Conservation (phyloP, 2,329 filamentous ascomycete genomes). For the Pseudogymnoascus sp. region DNA sequence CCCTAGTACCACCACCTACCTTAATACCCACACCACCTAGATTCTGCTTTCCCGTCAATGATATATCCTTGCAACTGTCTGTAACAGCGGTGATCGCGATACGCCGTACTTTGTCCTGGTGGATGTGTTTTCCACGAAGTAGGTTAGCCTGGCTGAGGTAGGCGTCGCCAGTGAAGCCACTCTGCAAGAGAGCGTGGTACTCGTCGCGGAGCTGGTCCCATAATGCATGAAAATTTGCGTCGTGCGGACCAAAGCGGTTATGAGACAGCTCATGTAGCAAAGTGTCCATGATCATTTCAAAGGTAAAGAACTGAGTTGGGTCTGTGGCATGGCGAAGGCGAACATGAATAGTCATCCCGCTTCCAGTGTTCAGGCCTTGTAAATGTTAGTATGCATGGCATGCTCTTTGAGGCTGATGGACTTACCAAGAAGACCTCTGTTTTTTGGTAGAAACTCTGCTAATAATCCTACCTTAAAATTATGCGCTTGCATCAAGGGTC, state of each 20-base stretch:
- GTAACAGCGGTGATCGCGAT: constrained; percentile 68
- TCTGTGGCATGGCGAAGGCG: constrained; percentile 72
- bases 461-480: constrained; percentile 72
- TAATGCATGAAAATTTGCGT: constrained; percentile 71
- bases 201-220: constrained; percentile 89
- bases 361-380: constrained; percentile 66
- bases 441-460: constrained; percentile 74
- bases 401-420: not conserved
- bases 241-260: constrained; percentile 75
- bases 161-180: constrained; percentile 85
- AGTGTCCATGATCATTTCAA: constrained; percentile 78
- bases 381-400: not conserved
- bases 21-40: constrained; percentile 54
- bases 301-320: constrained; percentile 64
- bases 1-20: constrained; percentile 12
- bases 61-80: constrained; percentile 47
- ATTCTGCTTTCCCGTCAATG: constrained; percentile 57
- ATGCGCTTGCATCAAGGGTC: constrained; percentile 86
- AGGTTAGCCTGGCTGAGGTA: constrained; percentile 70
- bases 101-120: constrained; percentile 64
- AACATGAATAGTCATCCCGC: constrained; percentile 70
- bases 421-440: constrained; percentile 63
- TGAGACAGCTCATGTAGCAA: constrained; percentile 94
- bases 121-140: constrained; percentile 60
- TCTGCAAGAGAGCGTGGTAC: constrained; percentile 63